Evolutionary conservation across 2,329 filamentous ascomycete genomes (phyloP).

Genomic region (Scortechinia acanthostroma): DNA sequence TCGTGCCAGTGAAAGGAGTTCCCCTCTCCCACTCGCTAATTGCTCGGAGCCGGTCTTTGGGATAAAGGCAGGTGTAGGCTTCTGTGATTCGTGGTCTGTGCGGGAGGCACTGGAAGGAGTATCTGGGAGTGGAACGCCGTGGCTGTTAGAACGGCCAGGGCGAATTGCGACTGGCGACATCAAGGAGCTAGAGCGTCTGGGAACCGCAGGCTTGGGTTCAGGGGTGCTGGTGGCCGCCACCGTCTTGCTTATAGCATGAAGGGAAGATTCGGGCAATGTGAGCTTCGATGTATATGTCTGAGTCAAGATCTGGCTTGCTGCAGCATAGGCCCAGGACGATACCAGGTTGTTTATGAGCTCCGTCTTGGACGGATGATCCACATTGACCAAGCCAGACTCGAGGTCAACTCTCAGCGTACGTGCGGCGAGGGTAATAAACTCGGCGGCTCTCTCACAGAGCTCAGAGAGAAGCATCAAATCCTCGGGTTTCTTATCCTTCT

Average conservation of each 20-base stretch:
- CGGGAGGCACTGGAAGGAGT: slow-evolving; percentile 26
- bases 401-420: slow-evolving; percentile 25
- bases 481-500: slow-evolving; percentile 50
- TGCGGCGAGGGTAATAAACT: slow-evolving; percentile 43
- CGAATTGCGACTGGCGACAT: background rate
- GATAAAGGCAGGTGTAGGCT: slow-evolving; percentile 36
- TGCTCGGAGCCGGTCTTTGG: slow-evolving; percentile 68
- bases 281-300: slow-evolving; percentile 67
- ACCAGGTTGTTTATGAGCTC: slow-evolving; percentile 68
- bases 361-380: slow-evolving; percentile 24
- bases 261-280: slow-evolving; percentile 54
- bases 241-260: slow-evolving; percentile 24
- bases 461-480: slow-evolving; percentile 18
- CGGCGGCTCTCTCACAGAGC: background rate
- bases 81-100: slow-evolving; percentile 23
- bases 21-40: slow-evolving; percentile 73
- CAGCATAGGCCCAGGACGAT: slow-evolving; percentile 70
- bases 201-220: slow-evolving; percentile 46
- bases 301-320: slow-evolving; percentile 69
- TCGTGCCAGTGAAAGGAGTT: slow-evolving; percentile 73
- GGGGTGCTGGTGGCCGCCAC: slow-evolving; percentile 36
- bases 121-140: slow-evolving; percentile 36
- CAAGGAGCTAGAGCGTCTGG: slow-evolving; percentile 52
- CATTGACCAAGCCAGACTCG: slow-evolving; percentile 12
- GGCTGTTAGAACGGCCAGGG: background rate